These are phyloP conservation scores for Adansonia grandidieri DNA, from an alignment of 441 rosid species.

Conservation along the genomic window DNA sequence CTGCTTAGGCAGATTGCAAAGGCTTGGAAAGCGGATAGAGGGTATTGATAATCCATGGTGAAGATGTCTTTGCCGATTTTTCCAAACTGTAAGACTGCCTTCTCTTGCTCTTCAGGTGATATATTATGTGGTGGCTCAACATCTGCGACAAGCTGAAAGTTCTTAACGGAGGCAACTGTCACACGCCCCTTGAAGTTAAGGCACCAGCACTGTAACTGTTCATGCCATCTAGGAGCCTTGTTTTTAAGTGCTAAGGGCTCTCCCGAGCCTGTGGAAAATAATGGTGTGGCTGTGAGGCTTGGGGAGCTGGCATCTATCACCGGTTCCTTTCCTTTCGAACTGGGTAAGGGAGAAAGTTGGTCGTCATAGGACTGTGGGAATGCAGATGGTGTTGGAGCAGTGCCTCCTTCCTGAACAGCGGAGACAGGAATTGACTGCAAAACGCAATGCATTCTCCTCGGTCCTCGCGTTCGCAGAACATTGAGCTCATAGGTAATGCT, in stretches of 20 bases:
- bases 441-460: slow-evolving; percentile 88
- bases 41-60: slow-evolving; percentile 90
- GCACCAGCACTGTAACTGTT: slow-evolving; percentile 96
- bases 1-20: slow-evolving; percentile 90
- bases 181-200: slow-evolving; percentile 92
- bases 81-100: slow-evolving; percentile 83
- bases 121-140: slow-evolving; percentile 60
- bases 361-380: slow-evolving; percentile 44
- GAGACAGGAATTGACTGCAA: slow-evolving; percentile 82
- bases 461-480: slow-evolving; percentile 89
- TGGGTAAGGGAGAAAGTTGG: slow-evolving; percentile 36
- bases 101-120: slow-evolving; percentile 66
- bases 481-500: slow-evolving; percentile 79
- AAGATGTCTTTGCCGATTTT: slow-evolving; percentile 87
- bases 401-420: slow-evolving; percentile 68
- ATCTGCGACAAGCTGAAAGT: slow-evolving; percentile 85
- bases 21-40: slow-evolving; percentile 89
- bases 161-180: slow-evolving; percentile 93
- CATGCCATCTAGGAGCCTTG: slow-evolving; percentile 94
- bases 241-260: slow-evolving; percentile 71
- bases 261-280: slow-evolving; percentile 35
- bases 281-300: slow-evolving; percentile 41
- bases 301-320: slow-evolving; percentile 41
- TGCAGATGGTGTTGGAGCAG: slow-evolving; percentile 59
- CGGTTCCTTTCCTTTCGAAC: slow-evolving; percentile 51